Evolutionary conservation across 1,284 basidiomycete species (phyloP), one percentile per base, ranked within the genome.

Genomic region (Prillingera fragicola): DNA sequence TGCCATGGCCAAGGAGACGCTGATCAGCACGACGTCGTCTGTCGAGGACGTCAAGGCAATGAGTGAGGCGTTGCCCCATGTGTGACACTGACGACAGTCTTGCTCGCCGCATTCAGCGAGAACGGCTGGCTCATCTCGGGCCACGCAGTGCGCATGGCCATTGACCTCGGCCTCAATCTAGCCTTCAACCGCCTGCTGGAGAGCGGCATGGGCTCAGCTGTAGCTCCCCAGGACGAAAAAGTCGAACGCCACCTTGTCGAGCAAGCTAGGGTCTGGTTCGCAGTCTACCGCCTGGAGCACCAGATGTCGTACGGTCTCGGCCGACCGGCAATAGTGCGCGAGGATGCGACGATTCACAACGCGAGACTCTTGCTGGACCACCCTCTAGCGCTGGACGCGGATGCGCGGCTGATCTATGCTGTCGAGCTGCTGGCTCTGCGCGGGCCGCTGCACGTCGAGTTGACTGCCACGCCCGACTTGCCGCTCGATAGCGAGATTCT

Each of bases 301-400:
- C 86, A 89, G 84, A 77, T 91, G 65, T 87, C 85, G 0, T 91
- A 89, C 55, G 87, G 87, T 8, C 87, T 85, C 9, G 87, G 88
- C 10, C 80, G 88, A 13, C 85, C 87, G 1, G 85, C 87, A 2
- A 85, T 91, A 43, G 74, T 91, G 25, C 85, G 85, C 61, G 85
- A 91, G 49, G 87, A 90, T 54, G 85, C 87, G 57, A 84, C 84
- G 43, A 87, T 90, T 48, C 77, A 75, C 59, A 78, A 84, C 39
- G 85, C 84, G 44, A 80, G 83, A 27, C 70, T 81, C 21, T 75
- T 89, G 14, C 71, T 91, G 22, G 79, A 81, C 49, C 87, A 90
- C 62, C 87, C 87, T 19, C 73, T 90, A n/a, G 78, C 85, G 10
- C 83, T 89, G 50, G 83, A 87, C 59, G 85, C 89, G 56, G 87